Percentiles rank a stretch among this genome's conserved stretches.
Conservation (phyloP, 257 asterid genomes). For the Solanum lycopersicoides region DNA sequence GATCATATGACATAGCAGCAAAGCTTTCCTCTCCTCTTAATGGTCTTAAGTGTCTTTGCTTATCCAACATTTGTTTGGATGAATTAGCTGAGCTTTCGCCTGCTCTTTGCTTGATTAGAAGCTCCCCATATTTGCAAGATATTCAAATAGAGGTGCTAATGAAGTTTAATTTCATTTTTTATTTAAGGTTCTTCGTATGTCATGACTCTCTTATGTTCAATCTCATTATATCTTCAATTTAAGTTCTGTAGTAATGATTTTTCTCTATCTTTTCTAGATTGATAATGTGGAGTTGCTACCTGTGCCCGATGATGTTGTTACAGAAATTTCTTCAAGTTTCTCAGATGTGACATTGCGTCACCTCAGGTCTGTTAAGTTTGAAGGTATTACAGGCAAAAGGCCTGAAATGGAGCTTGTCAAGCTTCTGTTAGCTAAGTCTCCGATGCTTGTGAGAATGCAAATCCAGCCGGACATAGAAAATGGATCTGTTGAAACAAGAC, state of each 20-base stretch:
- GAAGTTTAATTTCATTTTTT: not conserved
- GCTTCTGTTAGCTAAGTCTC: not conserved
- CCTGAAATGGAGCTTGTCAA: not conserved
- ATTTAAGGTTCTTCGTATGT: not conserved
- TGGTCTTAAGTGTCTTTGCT: not conserved
- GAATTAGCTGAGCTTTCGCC: not conserved
- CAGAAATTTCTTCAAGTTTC: not conserved
- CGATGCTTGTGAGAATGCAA: not conserved
- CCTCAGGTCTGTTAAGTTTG: not conserved
- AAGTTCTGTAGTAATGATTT: not conserved
- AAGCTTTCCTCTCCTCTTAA: not conserved
- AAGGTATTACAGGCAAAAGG: not conserved
- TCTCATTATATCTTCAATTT: not conserved
- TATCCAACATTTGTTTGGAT: not conserved
- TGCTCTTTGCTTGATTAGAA: not conserved
- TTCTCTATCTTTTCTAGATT: not conserved
- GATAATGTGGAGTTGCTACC: not conserved
- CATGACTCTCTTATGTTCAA: not conserved
- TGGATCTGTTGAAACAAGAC: not conserved
- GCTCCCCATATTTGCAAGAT: constrained; percentile 7
- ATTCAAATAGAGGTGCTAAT: not conserved
- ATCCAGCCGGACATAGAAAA: not conserved
- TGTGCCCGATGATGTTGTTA: not conserved
- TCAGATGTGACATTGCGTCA: not conserved
- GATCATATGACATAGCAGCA: not conserved